phyloP scores from a whole-genome alignment of 768 basidiomycete species.

The Lactifluus subvellereus region DNA sequence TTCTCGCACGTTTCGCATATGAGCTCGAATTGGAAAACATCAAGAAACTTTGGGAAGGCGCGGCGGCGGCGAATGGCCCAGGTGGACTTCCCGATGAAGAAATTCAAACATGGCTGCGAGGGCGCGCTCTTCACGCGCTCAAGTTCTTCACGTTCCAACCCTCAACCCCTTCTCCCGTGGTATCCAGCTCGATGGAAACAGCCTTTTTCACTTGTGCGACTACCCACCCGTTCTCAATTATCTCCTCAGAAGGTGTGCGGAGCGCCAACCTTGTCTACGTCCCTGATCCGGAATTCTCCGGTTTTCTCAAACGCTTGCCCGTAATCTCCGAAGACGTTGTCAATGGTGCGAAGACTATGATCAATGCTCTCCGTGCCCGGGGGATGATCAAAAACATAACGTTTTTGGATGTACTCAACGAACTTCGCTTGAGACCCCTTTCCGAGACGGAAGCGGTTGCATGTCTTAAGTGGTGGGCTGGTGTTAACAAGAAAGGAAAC shows the following conservation, averaged over 20 bases:
- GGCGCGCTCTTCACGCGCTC: constrained; percentile 68
- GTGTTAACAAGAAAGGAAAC: constrained; percentile 37
- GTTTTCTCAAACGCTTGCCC: constrained; percentile 75
- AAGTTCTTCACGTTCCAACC: constrained; percentile 86
- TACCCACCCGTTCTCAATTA: constrained; percentile 52
- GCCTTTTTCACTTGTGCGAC: constrained; percentile 71
- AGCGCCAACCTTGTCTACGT: constrained; percentile 62
- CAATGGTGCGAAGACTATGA: constrained; percentile 50
- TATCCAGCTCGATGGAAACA: constrained; percentile 62
- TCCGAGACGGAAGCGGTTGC: constrained; percentile 67
- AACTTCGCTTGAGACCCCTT: constrained; percentile 68
- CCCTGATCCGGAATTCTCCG: constrained; percentile 62
- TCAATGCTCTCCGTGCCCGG: constrained; percentile 53
- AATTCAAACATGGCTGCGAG: constrained; percentile 45
- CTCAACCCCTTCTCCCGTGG: constrained; percentile 81
- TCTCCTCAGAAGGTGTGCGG: constrained; percentile 70
- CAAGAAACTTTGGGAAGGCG: constrained; percentile 53
- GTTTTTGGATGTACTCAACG: constrained; percentile 76
- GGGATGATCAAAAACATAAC: constrained; percentile 68
- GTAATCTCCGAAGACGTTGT: constrained; percentile 60
- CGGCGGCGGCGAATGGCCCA: constrained; percentile 31
- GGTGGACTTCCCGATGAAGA: constrained; percentile 34
- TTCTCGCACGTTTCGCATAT: constrained; percentile 76
- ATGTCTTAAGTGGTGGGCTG: constrained; percentile 84
- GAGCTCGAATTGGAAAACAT: constrained; percentile 71